These are phyloP conservation scores for Caryopteris hybrid DNA, from an alignment of 305 asterid species.

Conservation along the genomic window DNA sequence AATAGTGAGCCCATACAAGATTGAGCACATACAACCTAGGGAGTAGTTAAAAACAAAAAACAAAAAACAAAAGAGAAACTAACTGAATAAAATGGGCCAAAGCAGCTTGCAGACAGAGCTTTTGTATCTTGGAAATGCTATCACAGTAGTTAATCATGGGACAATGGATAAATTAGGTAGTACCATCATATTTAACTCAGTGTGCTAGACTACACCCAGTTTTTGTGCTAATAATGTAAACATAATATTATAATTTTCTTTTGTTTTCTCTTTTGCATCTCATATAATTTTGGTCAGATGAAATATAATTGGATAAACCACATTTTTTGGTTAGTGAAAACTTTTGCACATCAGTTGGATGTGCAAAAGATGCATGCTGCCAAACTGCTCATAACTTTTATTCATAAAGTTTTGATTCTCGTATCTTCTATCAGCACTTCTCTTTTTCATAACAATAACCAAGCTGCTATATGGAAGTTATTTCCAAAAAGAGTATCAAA, in stretches of 20 bases:
- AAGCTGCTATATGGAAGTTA: not conserved
- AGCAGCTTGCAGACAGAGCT: not conserved
- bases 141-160: not conserved
- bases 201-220: not conserved
- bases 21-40: no score
- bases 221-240: not conserved
- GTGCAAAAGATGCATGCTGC: no score
- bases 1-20: not conserved
- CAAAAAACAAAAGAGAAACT: not conserved
- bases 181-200: not conserved
- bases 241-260: not conserved
- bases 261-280: not conserved
- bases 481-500: not conserved
- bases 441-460: no score
- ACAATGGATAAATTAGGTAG: not conserved
- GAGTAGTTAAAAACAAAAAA: not conserved
- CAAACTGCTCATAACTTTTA: no score
- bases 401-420: no score
- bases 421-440: no score
- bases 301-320: not conserved
- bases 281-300: not conserved
- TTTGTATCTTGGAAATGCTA: not conserved
- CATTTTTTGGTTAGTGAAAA: not conserved
- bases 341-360: slow-evolving; percentile 3
- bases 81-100: not conserved